A percentile compares a stretch with the other conserved stretches of the same genome.
These are phyloP conservation scores for Chlamydomonas incerta DNA, from an alignment of 139 green algal genomes.

Conservation along the genomic window DNA sequence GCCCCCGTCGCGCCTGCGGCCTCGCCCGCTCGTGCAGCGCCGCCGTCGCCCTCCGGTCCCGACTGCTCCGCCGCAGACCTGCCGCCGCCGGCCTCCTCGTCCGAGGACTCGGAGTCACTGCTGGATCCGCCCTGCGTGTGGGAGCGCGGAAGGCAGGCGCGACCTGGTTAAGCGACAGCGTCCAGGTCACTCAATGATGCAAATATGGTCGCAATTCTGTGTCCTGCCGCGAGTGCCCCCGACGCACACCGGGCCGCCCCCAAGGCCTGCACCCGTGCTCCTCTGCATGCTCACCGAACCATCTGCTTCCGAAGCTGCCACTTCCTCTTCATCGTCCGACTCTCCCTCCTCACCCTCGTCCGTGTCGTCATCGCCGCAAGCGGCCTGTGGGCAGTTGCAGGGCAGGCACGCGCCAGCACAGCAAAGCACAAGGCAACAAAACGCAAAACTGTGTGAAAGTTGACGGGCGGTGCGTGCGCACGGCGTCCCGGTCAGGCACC, in stretches of 20 bases:
- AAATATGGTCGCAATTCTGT: too few species aligned
- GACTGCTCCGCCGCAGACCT: neutral
- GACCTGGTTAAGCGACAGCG: too few species aligned
- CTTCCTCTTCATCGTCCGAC: neutral
- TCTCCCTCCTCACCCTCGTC: slow-evolving; percentile 5
- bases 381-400: neutral
- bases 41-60: neutral
- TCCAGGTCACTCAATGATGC: too few species aligned
- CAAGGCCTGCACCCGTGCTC: neutral
- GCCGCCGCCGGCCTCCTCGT: neutral
- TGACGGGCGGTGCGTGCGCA: too few species aligned
- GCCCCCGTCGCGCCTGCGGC: neutral
- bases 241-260: too few species aligned
- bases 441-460: neutral
- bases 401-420: neutral
- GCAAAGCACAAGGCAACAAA: neutral
- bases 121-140: neutral
- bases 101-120: neutral
- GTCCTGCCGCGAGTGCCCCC: too few species aligned
- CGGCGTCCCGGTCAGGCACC: too few species aligned
- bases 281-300: neutral
- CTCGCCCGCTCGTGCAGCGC: neutral
- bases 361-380: neutral
- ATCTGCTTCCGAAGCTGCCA: neutral
- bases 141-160: too few species aligned